Conservation (phyloP, 1,284 basidiomycete species). For the Gastroboletus turbinatus region DNA sequence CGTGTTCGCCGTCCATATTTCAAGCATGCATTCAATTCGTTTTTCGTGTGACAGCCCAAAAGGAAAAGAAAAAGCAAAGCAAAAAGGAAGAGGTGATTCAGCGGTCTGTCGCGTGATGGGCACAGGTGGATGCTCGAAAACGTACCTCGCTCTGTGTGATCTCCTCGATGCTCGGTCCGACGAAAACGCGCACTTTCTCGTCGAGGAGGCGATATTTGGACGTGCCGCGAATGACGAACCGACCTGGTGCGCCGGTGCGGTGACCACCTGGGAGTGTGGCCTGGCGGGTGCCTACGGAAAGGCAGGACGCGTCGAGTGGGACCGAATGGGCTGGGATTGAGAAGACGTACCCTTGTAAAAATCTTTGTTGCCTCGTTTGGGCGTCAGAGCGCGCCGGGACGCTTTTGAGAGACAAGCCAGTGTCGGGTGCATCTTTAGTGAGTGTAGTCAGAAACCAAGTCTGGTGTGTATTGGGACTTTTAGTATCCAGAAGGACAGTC, state of each 20-base stretch:
- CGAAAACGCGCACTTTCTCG: conserved; percentile 79
- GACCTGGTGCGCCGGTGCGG: conserved; percentile 84
- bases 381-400: conserved; percentile 73
- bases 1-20: background rate
- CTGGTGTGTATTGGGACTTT: too few species aligned
- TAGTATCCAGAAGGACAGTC: too few species aligned
- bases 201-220: conserved; percentile 80
- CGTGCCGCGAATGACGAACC: conserved; percentile 72
- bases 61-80: background rate
- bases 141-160: conserved; percentile 64
- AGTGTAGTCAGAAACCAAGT: background rate
- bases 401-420: conserved; percentile 71
- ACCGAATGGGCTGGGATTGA: background rate
- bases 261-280: conserved; percentile 80
- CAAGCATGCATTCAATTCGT: background rate
- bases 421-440: conserved; percentile 62
- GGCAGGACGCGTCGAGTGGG: conserved; percentile 1
- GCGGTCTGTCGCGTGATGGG: background rate
- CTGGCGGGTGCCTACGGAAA: conserved; percentile 69
- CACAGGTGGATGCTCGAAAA: conserved; percentile 5
- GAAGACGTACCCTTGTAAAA: conserved; percentile 80
- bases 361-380: conserved; percentile 89
- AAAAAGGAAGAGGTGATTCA: background rate
- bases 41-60: background rate
- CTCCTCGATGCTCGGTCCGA: conserved; percentile 72